Base-by-base conservation (phyloP, 768 basidiomycete genomes). In the Tylopilus cervinicoccineus region DNA sequence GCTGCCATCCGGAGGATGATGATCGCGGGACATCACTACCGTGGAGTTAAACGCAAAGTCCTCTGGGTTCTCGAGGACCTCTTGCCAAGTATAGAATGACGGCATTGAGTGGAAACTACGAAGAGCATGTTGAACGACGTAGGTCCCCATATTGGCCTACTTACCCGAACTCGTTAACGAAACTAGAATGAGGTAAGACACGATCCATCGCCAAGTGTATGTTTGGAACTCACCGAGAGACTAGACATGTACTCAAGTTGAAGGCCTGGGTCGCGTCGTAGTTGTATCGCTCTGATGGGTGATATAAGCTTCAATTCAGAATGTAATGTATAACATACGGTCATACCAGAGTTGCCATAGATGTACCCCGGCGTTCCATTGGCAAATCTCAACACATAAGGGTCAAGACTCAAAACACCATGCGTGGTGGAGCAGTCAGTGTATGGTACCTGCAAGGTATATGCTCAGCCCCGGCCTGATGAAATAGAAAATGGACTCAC, bases 21-120 rank as follows among this genome's bases (percentile, higher is more conserved):
- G 79, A 43, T 80, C 77, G 29, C 79, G 71, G 9, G 79, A 78
- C 53, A 71, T 67, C 6, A 81, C 79, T 8, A 76, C 78, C 0
- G 76, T 76, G 0, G 78, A 79, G 61, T 81, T 80, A 66, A 81
- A 81, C 22, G 67, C 67, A 62, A 79, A 81, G 55, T 80, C 79
- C 9, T 72, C 73, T 0, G 74, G 70, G 4, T 72, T 71, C 19
- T 61, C 54, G 5, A 81, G 72, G 2, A 77, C 80, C 55, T 81
- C 77, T 55, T 80, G 71, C 80, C 80, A 83, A 43, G 67, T 75
- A 51, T 79, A 81, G 63, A 81, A 77, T 1, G 79, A 81, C 5
- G 80, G 80, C 75, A 80, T 78, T 0, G 80, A 81, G 59, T 81
- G 80, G 64, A 80, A 81, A 10, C 79, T 79, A 31, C n/a, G 19